Evolutionary conservation across 495 filamentous ascomycete species (phyloP), one percentile per base, ranked within the genome.

Genomic region (Aspergillus sparsus): DNA sequence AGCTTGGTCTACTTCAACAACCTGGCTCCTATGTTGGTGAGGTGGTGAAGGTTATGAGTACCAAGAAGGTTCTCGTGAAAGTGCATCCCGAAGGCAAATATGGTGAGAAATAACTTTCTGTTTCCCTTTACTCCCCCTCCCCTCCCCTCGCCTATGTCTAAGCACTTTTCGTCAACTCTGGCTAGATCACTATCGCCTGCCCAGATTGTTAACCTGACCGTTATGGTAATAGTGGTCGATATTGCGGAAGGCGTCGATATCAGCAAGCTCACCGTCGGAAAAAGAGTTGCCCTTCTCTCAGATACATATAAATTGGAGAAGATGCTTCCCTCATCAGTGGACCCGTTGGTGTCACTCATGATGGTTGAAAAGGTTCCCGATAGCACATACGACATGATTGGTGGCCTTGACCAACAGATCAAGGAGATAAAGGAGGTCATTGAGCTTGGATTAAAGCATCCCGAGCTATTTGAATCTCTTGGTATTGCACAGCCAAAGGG

Each of bases 391-490:
- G 94, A 99, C 78, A 99, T 99, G 94, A 99, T 99, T 68, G 94
- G 94, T 74, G 94, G 94, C 61, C 82, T 99, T 49, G 95, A 98
- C 66, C 95, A 99, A 71, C 94, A 99, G 70, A 98, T 99, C 79
- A 98, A 99, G 81, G 95, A 99, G 76, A 99, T 99, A 81, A 99
- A 99, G 79, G 94, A 99, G 74, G 94, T 99, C 55, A 98, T 99
- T 73, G 94, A 99, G 79, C 89, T 99, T 35, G 94, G 94, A 55
- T 83, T 99, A 58, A 96, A 98, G 79, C 94, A 99, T 71, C 94
- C 94, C 3, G 94, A 99, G 75, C 83, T 99, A 51, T 99, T 99
- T 77, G 94, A 99, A 80, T 96, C 92, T 31, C 87, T 99, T 59
- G 94, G 94, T 61, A 99, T 99, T 66, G 95, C 95, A 56, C 94